phyloP scores from a whole-genome alignment of 768 basidiomycete genomes.

The Roridomyces roridus region DNA sequence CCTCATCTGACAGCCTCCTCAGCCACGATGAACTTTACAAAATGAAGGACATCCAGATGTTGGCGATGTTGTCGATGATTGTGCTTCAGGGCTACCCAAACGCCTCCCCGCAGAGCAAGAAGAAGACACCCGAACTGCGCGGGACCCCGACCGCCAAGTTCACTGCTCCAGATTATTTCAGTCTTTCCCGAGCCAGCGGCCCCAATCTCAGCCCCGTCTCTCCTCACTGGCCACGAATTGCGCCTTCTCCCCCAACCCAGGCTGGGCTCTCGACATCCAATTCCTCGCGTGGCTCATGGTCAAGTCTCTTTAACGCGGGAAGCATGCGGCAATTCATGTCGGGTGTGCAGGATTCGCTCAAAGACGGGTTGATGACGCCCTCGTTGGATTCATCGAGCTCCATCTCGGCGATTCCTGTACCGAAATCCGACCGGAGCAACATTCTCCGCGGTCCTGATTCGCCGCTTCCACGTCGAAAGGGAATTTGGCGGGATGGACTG shows the following conservation, averaged over 20 bases:
- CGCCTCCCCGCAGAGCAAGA: conserved; percentile 1
- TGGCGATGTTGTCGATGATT: conserved; percentile 78
- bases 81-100: conserved; percentile 55
- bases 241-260: conserved; percentile 44
- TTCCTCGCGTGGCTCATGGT: conserved; percentile 83
- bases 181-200: conserved; percentile 42
- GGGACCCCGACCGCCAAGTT: conserved; percentile 25
- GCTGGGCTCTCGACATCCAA: conserved; percentile 50
- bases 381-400: conserved; percentile 35
- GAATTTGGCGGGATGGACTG: conserved; percentile 30
- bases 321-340: conserved; percentile 74
- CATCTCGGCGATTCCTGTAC: conserved; percentile 27
- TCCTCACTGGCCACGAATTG: conserved; percentile 58
- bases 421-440: conserved; percentile 30
- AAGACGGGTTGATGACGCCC: conserved; percentile 49
- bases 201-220: conserved; percentile 47
- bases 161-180: conserved; percentile 65
- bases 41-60: conserved; percentile 78
- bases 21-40: conserved; percentile 49
- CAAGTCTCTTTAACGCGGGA: conserved; percentile 73
- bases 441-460: conserved; percentile 31
- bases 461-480: conserved; percentile 31
- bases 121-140: conserved; percentile 15
- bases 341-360: conserved; percentile 59
- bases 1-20: conserved; percentile 6